Evolutionary conservation across 108 stramenopile genomes (phyloP), one percentile per base, ranked within the genome.

Genomic region (Skeletonema tropicum): DNA sequence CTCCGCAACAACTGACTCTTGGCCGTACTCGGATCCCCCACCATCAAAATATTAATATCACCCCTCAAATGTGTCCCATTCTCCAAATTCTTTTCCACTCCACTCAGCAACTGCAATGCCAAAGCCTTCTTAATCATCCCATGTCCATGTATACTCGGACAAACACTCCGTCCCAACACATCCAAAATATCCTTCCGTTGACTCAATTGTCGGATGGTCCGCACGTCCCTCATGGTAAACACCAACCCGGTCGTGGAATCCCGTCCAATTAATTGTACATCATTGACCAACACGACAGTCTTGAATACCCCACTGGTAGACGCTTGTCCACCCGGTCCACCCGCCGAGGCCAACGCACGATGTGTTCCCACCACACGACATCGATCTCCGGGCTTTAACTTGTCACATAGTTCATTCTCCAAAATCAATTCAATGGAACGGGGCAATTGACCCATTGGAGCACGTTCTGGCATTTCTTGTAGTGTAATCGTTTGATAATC

Each of bases 1-100:
- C 93, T 89, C 31, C 99, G 92, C 19, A 99, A 86, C 35, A 99
- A 83, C 83, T 99, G 99, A 71, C 89, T 90, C 87, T 99, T 99
- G 55, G 98, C 99, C n/a, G 98, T 99, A 23, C 96, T 97, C 3
- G 99, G 99, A 88, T 99, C 99, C 9, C 99, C 99, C 38, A 99
- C 99, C 97, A 99, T 98, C 60, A 99, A 87, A 69, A 99, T 90
- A 79, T 99, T 99, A 67, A 99, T 98, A 77, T 99, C 99, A 57
- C 99, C 99, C 75, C 99, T 92, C 60, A 99, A 80, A 80, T 97
- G 96, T 23, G 98, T 98, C 6, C 99, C 99, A 79, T 98, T 99
- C 29, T 87, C 92, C 55, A 99, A 87, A 72, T 97, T 98, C 83
- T 98, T 97, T 71, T 99, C 99, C 59, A 84, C 85, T 11, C 99